Conservation (phyloP, 2,329 filamentous ascomycete species). For the Apiospora phragmitis region DNA sequence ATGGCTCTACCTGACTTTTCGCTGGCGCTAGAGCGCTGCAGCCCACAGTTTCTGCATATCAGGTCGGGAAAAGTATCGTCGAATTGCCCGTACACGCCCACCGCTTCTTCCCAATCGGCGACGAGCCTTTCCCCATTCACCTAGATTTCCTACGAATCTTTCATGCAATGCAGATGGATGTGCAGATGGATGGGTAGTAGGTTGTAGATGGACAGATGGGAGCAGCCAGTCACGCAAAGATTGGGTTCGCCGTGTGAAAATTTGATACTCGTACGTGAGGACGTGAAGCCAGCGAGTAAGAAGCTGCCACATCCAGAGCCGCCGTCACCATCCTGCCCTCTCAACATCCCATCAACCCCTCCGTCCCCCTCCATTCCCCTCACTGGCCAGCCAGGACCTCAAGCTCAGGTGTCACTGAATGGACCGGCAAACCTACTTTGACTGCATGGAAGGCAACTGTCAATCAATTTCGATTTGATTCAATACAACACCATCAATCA, state of each 20-base stretch:
- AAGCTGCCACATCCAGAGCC: conserved; percentile 2
- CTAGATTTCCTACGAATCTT: conserved; percentile 3
- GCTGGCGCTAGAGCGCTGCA: background rate
- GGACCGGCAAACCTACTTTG: background rate
- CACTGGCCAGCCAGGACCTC: background rate
- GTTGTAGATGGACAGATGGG: background rate
- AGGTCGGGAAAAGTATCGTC: background rate
- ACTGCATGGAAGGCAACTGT: background rate
- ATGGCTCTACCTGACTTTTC: background rate
- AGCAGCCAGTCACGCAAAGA: background rate
- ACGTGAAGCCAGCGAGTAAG: conserved; percentile 4
- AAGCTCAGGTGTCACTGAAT: background rate
- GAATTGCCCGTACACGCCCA: background rate
- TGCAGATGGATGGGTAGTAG: background rate
- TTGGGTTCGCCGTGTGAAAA: background rate
- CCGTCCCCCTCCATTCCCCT: background rate
- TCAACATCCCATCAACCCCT: background rate
- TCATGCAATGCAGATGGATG: conserved; percentile 5
- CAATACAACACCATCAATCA: background rate
- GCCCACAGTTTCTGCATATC: conserved; percentile 3
- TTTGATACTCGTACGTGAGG: background rate
- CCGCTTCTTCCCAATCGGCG: conserved; percentile 1
- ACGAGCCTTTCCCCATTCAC: conserved; percentile 7
- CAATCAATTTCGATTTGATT: background rate
- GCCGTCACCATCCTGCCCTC: background rate